phyloP scores from a whole-genome alignment of 345 rosid species.

The Aquilaria yunnanensis region DNA sequence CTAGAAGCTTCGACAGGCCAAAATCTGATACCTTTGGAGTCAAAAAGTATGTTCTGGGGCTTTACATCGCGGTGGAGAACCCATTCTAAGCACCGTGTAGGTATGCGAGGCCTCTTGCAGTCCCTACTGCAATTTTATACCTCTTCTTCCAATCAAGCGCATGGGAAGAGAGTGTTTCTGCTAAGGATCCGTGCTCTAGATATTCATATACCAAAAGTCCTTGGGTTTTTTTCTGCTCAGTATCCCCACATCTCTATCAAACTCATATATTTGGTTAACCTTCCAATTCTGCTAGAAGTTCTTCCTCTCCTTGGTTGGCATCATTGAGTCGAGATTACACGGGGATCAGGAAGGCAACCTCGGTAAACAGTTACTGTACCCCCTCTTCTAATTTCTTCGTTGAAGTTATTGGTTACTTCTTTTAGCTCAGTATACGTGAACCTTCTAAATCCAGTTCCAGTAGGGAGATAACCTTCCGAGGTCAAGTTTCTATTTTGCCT shows the following conservation, averaged over 20 bases:
- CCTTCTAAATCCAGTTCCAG: neutral
- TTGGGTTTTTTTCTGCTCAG: neutral
- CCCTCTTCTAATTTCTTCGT: conserved; percentile 5
- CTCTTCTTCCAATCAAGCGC: conserved; percentile 4
- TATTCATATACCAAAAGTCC: conserved; percentile 11
- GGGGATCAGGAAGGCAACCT: neutral
- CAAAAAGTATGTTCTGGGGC: conserved; percentile 6
- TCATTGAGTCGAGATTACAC: conserved; percentile 6
- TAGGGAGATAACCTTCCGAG: neutral
- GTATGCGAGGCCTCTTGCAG: conserved; percentile 1
- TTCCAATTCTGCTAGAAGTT: conserved; percentile 5
- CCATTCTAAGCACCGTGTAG: conserved; percentile 6
- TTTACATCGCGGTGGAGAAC: conserved; percentile 2
- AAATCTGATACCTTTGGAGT: conserved; percentile 1
- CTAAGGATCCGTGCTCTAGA: conserved; percentile 7
- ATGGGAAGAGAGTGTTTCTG: neutral
- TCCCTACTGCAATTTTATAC: conserved; percentile 1
- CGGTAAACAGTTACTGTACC: neutral
- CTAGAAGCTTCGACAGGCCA: conserved; percentile 4
- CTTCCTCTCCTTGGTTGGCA: conserved; percentile 8
- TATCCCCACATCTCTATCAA: conserved; percentile 8
- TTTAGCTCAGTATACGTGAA: neutral
- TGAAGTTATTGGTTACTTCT: neutral
- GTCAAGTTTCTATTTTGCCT: neutral
- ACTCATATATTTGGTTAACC: conserved; percentile 3